Base-by-base conservation (phyloP, 345 rosid species). In the Arabidopsis suecica region DNA sequence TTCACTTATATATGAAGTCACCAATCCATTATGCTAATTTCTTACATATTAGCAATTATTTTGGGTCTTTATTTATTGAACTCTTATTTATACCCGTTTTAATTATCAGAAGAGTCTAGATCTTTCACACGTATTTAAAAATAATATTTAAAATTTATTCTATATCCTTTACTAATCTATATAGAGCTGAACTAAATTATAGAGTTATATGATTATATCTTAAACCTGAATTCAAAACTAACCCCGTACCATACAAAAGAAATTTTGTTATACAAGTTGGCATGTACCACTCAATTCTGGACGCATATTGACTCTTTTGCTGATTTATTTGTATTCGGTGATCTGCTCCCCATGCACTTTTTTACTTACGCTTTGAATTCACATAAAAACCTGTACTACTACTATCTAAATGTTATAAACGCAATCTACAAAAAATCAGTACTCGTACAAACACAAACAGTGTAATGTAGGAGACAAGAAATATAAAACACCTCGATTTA, bases 201-300 rank as follows among this genome's bases (percentile, higher is more conserved):
- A 58, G 32, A 37, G 7, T 56, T 12, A 49, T 37, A 72, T 59
- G 25, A 5, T 56, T 12, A 49, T 37, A 72, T 59, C 22, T 6
- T 56, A 73, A 73, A 53, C 3, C 33, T 23, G 58, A 22, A 74
- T 23, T 65, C 49, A 36, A 65, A 65, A 66, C 22, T 48, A 56
- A 37, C 10, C 1, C 1, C 8, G 23, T 22, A 64, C 51, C 38
- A 63, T 16, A 64, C 14, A 37, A 41, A 10, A 13, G 4, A 44
- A 48, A 3, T 32, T 5, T 30, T 32, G 60, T 20, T 22, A 76
- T 44, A 16, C 18, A 16, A 51, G 69, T 68, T 68, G 65, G 64
- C 69, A 22, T 69, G 75, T 76, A 51, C 69, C 64, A 44, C 45
- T 63, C 69, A 56, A 34, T 44, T 69, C 12, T 44, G 56, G 57